Conservation (phyloP, 202 grass and related monocot species). For the Panicum virgatum region DNA sequence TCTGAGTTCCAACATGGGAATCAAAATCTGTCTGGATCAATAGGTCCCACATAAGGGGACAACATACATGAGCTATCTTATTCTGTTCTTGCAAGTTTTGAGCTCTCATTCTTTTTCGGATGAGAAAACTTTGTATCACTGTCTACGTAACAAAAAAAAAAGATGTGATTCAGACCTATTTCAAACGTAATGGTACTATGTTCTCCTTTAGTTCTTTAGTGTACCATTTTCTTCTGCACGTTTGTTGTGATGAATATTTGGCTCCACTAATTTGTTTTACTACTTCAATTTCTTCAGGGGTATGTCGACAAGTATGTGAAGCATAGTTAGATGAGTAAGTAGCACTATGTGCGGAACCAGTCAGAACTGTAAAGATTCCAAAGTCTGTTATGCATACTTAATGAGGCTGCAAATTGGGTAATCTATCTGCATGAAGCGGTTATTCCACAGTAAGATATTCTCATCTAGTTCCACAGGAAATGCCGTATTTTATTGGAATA, state of each 20-base stretch:
- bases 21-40: background rate
- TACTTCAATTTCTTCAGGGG: constrained; percentile 56
- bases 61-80: background rate
- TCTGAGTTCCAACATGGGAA: constrained; percentile 18
- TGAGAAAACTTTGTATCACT: constrained; percentile 10
- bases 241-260: constrained; percentile 6
- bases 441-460: constrained; percentile 28
- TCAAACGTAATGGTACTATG: background rate
- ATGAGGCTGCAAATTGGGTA: constrained; percentile 16
- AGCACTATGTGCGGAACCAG: background rate
- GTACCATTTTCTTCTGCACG: constrained; percentile 20
- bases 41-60: background rate
- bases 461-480: constrained; percentile 24
- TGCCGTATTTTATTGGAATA: constrained; percentile 21
- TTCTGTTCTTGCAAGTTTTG: background rate
- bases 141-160: background rate
- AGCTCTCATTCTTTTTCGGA: background rate
- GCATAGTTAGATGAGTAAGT: constrained; percentile 53
- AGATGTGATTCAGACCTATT: background rate
- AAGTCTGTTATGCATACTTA: constrained; percentile 26
- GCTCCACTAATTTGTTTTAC: background rate
- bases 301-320: constrained; percentile 99
- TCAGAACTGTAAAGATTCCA: constrained; percentile 18
- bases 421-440: constrained; percentile 30
- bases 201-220: background rate